phyloP scores from a whole-genome alignment of 140 eudicot species.

The Bidens hawaiensis region DNA sequence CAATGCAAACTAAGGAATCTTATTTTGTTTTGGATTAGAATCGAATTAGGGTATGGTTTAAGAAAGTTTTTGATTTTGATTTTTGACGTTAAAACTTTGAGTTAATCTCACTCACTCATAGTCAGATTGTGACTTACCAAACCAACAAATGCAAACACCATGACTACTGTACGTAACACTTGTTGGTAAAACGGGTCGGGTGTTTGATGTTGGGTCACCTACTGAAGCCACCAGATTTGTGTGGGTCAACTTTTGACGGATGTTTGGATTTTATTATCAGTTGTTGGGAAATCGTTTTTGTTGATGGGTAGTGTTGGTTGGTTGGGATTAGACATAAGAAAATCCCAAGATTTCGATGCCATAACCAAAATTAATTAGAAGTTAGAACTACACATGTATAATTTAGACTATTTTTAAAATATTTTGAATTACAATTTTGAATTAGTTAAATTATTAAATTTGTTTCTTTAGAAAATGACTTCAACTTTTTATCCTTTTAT shows the following conservation, averaged over 20 bases:
- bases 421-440: too few species aligned
- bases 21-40: constrained; percentile 24
- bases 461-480: too few species aligned
- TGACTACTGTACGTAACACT: constrained; percentile 8
- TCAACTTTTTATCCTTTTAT: too few species aligned
- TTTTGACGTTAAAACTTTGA: constrained; percentile 35
- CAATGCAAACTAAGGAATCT: constrained; percentile 22
- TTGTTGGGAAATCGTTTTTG: constrained; percentile 21
- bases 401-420: too few species aligned
- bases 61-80: constrained; percentile 18
- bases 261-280: constrained; percentile 5
- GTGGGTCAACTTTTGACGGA: constrained; percentile 8
- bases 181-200: constrained; percentile 16
- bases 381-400: background rate
- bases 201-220: constrained; percentile 16
- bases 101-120: constrained; percentile 32
- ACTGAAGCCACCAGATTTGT: background rate
- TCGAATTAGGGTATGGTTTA: constrained; percentile 27
- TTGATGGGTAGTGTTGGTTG: constrained; percentile 5
- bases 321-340: constrained; percentile 10
- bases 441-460: too few species aligned
- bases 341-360: constrained; percentile 19
- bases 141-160: constrained; percentile 27
- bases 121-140: constrained; percentile 33
- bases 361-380: constrained; percentile 4